Evolutionary conservation across 495 filamentous ascomycete species (phyloP).

Genomic region (Penicillium parvum): DNA sequence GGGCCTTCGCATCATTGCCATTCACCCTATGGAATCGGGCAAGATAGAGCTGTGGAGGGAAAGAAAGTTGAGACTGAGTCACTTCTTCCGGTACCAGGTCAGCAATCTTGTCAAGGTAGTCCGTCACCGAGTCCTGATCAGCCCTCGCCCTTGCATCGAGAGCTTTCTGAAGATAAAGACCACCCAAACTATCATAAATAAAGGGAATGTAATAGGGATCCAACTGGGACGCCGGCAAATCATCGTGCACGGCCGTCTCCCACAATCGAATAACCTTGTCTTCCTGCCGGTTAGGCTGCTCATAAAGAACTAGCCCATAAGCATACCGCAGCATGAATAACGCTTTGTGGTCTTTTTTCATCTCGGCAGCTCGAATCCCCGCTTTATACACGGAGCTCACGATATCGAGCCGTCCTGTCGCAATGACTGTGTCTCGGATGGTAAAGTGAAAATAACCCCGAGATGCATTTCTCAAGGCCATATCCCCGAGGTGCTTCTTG

Average conservation of each 20-base stretch:
- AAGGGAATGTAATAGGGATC: no score
- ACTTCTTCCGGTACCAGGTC: neutral
- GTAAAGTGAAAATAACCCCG: neutral
- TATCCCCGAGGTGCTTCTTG: neutral
- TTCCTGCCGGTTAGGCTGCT: no score
- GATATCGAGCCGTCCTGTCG: neutral
- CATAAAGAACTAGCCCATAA: neutral
- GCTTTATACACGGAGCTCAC: neutral
- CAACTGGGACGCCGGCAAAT: no score
- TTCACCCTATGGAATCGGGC: constrained; percentile 3
- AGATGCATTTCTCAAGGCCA: neutral
- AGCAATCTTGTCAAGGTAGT: neutral
- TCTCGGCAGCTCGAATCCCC: neutral
- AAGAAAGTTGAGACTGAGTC: constrained; percentile 4
- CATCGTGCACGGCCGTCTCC: no score
- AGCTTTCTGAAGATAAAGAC: neutral
- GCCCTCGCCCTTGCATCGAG: neutral
- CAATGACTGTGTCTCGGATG: neutral
- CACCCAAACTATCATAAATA: neutral
- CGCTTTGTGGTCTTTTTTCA: neutral
- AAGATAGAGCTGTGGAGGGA: constrained; percentile 1
- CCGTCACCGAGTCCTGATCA: neutral
- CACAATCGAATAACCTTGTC: no score
- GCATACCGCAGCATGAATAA: neutral
- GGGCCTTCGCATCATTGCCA: neutral